Percentiles rank a stretch among this genome's conserved stretches.
phyloP scores from a whole-genome alignment of 371 early-diverging fungal species.

The Circinella umbellata region DNA sequence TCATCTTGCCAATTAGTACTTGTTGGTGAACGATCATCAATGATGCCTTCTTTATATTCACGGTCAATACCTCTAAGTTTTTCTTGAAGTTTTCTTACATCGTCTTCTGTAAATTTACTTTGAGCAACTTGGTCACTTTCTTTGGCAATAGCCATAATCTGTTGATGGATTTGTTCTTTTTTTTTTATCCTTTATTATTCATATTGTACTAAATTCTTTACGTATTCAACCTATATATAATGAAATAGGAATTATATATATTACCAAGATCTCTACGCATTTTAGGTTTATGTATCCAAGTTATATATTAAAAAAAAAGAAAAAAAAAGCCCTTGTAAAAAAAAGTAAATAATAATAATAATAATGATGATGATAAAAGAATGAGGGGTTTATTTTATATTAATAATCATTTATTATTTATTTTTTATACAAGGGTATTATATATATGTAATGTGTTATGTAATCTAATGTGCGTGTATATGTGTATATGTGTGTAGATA shows the following conservation, averaged over 20 bases:
- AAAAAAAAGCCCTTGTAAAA: background rate
- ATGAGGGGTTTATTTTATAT: background rate
- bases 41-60: slow-evolving; percentile 32
- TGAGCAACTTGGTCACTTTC: slow-evolving; percentile 20
- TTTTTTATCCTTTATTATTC: background rate
- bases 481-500: no score
- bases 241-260: no score
- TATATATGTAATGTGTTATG: background rate
- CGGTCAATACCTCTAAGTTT: slow-evolving; percentile 31
- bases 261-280: slow-evolving; percentile 10
- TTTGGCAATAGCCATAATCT: slow-evolving; percentile 20
- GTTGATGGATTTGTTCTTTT: slow-evolving; percentile 24
- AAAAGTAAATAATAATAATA: no score
- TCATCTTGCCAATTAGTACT: slow-evolving; percentile 20
- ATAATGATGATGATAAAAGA: no score
- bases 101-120: slow-evolving; percentile 20
- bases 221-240: no score
- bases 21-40: slow-evolving; percentile 21
- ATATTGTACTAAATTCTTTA: no score
- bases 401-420: background rate
- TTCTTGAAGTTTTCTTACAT: slow-evolving; percentile 23
- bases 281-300: background rate
- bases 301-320: no score
- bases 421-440: slow-evolving; percentile 8
- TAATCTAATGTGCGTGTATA: no score